Evolutionary conservation across 2,329 filamentous ascomycete genomes (phyloP).

Genomic region (Pseudonectria buxi): DNA sequence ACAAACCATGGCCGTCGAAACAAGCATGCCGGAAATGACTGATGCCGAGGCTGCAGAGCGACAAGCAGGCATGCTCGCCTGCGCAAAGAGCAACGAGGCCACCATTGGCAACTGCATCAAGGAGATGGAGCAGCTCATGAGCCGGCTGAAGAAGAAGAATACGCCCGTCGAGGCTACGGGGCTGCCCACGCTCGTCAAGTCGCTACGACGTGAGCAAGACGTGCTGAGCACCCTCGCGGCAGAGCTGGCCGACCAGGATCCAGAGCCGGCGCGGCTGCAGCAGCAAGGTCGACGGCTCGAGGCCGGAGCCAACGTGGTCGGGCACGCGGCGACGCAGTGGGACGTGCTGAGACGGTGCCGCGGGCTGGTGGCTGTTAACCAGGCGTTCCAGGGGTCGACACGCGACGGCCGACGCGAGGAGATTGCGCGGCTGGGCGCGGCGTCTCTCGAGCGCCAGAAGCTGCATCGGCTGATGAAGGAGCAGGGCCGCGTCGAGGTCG

Average conservation of each 20-base stretch:
- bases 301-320: slow-evolving; percentile 14
- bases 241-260: too few relatives aligned
- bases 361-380: slow-evolving; percentile 25
- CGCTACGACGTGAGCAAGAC: not conserved
- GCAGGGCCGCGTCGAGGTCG: slow-evolving; percentile 27
- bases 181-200: not conserved
- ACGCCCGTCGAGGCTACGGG: not conserved
- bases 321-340: slow-evolving; percentile 23
- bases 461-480: slow-evolving; percentile 27
- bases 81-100: too few relatives aligned
- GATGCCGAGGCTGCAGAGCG: too few relatives aligned
- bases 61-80: too few relatives aligned
- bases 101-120: too few relatives aligned
- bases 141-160: too few relatives aligned
- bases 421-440: slow-evolving; percentile 14
- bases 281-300: slow-evolving; percentile 15
- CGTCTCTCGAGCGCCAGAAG: slow-evolving; percentile 20
- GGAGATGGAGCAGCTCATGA: too few relatives aligned
- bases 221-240: not conserved
- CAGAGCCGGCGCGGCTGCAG: too few relatives aligned
- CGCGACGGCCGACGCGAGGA: slow-evolving; percentile 19
- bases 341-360: slow-evolving; percentile 26
- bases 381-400: slow-evolving; percentile 27
- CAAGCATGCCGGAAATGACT: too few relatives aligned
- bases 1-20: too few relatives aligned